phyloP scores from a whole-genome alignment of 192 early-diverging fungal species.

The Podochytrium sp. region DNA sequence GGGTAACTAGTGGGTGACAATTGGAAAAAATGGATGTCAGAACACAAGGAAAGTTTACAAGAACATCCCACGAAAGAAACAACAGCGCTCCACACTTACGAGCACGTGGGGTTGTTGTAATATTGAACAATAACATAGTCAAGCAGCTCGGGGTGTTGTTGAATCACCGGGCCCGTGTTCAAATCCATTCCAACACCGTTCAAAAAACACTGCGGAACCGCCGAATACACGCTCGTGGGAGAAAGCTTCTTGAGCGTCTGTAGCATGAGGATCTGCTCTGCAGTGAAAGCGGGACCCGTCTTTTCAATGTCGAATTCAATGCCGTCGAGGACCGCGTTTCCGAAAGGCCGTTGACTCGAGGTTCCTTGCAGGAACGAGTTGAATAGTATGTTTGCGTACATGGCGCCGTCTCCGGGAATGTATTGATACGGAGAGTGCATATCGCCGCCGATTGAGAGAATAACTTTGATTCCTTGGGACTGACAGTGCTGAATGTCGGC shows the following conservation, averaged over 20 bases:
- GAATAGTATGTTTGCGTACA: conserved; percentile 16
- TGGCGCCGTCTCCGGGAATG: conserved; percentile 12
- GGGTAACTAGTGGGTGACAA: too few species aligned
- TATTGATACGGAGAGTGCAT: conserved; percentile 16
- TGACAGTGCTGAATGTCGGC: conserved; percentile 24
- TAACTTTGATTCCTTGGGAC: conserved; percentile 16
- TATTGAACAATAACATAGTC: conserved; percentile 31
- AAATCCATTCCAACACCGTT: conserved; percentile 15
- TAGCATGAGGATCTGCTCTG: not conserved
- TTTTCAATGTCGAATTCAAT: conserved; percentile 29
- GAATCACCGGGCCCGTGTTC: conserved; percentile 17
- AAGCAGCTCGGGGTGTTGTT: not conserved
- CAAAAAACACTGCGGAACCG: conserved; percentile 29
- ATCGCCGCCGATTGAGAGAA: conserved; percentile 28
- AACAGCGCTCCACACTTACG: too few species aligned
- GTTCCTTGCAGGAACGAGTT: conserved; percentile 15
- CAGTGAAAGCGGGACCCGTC: not conserved
- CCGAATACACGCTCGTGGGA: not conserved
- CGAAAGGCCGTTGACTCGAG: conserved; percentile 3
- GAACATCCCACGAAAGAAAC: too few species aligned
- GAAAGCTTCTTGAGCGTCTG: conserved; percentile 4
- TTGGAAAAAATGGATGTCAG: too few species aligned
- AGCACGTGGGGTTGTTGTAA: conserved; percentile 27
- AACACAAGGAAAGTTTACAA: too few species aligned
- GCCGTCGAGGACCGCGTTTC: conserved; percentile 20